These are phyloP conservation scores for Laguncularia racemosa DNA, from an alignment of 345 rosid genomes.

Conservation along the genomic window DNA sequence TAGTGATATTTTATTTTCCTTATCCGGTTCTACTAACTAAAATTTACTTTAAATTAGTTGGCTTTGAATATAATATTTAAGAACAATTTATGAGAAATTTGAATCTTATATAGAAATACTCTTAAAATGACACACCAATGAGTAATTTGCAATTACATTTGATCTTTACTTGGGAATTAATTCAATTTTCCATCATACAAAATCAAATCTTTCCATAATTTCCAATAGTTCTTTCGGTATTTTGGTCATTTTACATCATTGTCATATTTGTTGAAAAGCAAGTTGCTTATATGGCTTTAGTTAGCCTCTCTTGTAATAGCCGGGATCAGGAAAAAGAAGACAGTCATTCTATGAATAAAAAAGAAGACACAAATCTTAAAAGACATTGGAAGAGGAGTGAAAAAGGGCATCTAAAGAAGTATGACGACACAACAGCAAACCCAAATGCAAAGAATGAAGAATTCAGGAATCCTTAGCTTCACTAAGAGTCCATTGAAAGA, in stretches of 20 bases:
- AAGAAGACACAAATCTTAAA: slow-evolving; percentile 6
- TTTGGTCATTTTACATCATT: slow-evolving; percentile 18
- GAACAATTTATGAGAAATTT: slow-evolving; percentile 1
- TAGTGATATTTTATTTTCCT: too few relatives aligned
- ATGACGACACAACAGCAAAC: slow-evolving; percentile 21
- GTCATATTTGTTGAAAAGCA: slow-evolving; percentile 18
- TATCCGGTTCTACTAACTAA: too few relatives aligned
- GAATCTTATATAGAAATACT: background rate
- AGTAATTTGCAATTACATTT: too few relatives aligned
- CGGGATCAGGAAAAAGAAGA: slow-evolving; percentile 21
- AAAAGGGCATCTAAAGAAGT: background rate
- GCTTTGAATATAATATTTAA: slow-evolving; percentile 12
- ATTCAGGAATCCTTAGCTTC: slow-evolving; percentile 26
- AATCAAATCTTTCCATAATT: slow-evolving; percentile 3
- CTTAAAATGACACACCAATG: too few relatives aligned
- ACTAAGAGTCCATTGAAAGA: slow-evolving; percentile 39
- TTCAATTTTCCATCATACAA: slow-evolving; percentile 1
- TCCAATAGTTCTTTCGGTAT: slow-evolving; percentile 6
- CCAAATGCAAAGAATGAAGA: slow-evolving; percentile 42
- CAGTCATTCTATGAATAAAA: slow-evolving; percentile 19
- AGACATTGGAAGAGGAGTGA: slow-evolving; percentile 7
- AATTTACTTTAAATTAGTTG: slow-evolving; percentile 8
- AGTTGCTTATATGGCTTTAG: slow-evolving; percentile 10
- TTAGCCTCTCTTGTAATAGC: slow-evolving; percentile 14
- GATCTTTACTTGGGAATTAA: background rate